phyloP scores from a whole-genome alignment of 1,284 basidiomycete species.

The Ustilago nuda region DNA sequence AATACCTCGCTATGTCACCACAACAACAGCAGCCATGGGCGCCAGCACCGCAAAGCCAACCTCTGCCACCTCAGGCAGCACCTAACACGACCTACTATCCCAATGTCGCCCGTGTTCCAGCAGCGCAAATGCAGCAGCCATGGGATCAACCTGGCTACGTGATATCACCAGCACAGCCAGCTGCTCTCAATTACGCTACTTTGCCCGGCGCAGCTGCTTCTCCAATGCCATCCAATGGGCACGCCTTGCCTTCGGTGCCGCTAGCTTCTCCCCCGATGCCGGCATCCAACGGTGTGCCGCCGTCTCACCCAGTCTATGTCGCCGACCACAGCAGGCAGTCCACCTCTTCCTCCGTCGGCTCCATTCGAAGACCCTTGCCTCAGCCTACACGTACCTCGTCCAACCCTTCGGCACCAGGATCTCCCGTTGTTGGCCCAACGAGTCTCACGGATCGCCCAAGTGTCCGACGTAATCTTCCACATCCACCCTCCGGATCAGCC shows the following conservation, averaged over 20 bases:
- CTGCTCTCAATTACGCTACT: constrained; percentile 15
- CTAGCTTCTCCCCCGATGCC: constrained; percentile 22
- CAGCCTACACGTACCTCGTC: constrained; percentile 46
- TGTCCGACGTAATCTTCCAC: constrained; percentile 41
- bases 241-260: constrained; percentile 14
- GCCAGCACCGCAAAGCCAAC: constrained; percentile 18
- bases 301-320: constrained; percentile 21
- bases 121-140: constrained; percentile 15
- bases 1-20: constrained; percentile 17
- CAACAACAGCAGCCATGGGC: constrained; percentile 22
- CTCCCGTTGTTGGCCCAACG: constrained; percentile 19
- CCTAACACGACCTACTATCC: constrained; percentile 6
- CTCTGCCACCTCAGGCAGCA: constrained; percentile 12
- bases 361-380: constrained; percentile 42
- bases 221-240: constrained; percentile 11
- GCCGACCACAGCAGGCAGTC: constrained; percentile 43
- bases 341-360: constrained; percentile 44
- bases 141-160: constrained; percentile 16
- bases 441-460: constrained; percentile 33
- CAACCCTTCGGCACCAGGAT: constrained; percentile 39
- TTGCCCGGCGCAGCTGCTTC: constrained; percentile 6
- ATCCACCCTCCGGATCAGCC: constrained; percentile 38
- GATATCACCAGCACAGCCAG: constrained; percentile 15
- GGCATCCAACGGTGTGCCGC: constrained; percentile 6
- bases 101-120: constrained; percentile 7